phyloP scores from a whole-genome alignment of 768 basidiomycete genomes.

The Coprinellus micaceus region DNA sequence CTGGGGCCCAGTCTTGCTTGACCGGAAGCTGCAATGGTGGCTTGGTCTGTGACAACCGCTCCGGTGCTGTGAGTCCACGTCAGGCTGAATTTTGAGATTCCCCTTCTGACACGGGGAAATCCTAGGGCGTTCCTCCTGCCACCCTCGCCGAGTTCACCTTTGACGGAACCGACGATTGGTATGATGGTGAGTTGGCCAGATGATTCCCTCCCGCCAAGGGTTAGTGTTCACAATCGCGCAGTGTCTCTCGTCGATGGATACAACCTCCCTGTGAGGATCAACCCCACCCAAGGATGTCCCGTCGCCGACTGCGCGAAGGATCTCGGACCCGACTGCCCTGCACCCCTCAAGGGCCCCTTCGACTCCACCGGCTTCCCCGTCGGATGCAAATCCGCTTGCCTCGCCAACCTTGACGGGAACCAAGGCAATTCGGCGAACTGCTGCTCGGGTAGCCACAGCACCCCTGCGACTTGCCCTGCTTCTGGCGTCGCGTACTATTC shows the following conservation, averaged over 20 bases:
- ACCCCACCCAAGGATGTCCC: constrained; percentile 51
- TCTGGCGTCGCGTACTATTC: constrained; percentile 37
- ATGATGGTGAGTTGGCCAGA: constrained; percentile 43
- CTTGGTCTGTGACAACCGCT: constrained; percentile 42
- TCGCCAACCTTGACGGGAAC: constrained; percentile 41
- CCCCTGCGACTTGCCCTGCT: constrained; percentile 52
- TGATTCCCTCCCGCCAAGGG: not conserved
- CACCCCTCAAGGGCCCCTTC: constrained; percentile 47
- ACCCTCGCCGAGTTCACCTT: constrained; percentile 66
- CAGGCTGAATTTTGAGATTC: not conserved
- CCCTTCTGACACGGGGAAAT: not conserved
- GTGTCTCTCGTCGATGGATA: constrained; percentile 66
- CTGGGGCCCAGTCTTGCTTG: constrained; percentile 49
- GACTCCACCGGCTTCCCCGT: constrained; percentile 50
- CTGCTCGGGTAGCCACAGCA: constrained; percentile 55
- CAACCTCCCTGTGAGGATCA: constrained; percentile 57
- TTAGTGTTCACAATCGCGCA: constrained; percentile 17
- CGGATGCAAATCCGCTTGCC: constrained; percentile 61
- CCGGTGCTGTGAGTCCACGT: constrained; percentile 40
- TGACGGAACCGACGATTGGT: constrained; percentile 43
- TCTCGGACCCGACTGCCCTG: constrained; percentile 55
- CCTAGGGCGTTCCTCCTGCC: constrained; percentile 57
- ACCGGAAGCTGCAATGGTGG: constrained; percentile 66
- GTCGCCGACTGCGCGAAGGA: constrained; percentile 59
- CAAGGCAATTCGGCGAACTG: constrained; percentile 58